Base-by-base conservation (phyloP, 1,284 basidiomycete species). In the Neotropicomus parvogracilis region DNA sequence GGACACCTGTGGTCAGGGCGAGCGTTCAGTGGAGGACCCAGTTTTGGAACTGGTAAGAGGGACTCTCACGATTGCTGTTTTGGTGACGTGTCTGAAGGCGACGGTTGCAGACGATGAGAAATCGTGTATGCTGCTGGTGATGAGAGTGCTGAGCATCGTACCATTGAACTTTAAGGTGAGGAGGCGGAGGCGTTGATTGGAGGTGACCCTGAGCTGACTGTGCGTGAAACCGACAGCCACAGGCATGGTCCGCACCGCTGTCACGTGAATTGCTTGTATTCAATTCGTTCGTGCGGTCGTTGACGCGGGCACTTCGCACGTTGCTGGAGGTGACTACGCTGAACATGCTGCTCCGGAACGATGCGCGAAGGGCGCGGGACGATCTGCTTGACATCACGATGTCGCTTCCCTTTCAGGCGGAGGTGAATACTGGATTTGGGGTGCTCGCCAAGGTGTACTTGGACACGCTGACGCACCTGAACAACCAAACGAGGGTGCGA, bases 401-500 rank as follows among this genome's bases (percentile, higher is more conserved):
- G 17, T 88, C 85, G 33, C 74, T 95, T 29, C 92, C 93, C 6
- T 97, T 99, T 82, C 95, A 97, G 67, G 79, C 80, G 41, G 97
- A 99, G 61, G 90, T 93, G 54, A 98, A 97, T 74, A 99, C 97
- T 1, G 95, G 95, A 10, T 97, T 97, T 70, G 95, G 95, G 2
- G 91, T 99, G 55, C 78, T 99, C 6, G 91, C 91, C 35, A 99
- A 99, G 75, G 95, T 93, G 26, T 94, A 95, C 72, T 73, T 97
- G 57, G 94, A 97, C 61, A 92, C 92, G 24, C 77, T 95, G 44
- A 93, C 89, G 48, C 91, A 91, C 69, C 78, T 89, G 60, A 92
- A 91, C 64, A 83, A 84, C 54, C 79, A 84, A 19, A 79, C 80
- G 57, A 72, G 86, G 49, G 88, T 95, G 50, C 77, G 81, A 29